Base-by-base conservation (phyloP, 805 yeast genomes). In the Lachancea sp. region DNA sequence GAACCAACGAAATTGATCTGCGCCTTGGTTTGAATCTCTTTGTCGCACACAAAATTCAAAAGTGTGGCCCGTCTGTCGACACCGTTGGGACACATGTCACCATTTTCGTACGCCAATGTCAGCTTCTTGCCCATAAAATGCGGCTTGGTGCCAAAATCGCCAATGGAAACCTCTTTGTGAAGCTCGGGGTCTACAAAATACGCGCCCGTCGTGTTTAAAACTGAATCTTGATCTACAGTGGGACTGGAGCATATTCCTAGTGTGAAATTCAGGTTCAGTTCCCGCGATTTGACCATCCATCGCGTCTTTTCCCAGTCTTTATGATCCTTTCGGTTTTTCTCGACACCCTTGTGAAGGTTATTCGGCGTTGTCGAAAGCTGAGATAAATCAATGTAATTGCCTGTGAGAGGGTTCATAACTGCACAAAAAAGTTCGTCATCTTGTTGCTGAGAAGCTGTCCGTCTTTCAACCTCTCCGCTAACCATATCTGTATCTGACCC, bases 21-120 rank as follows among this genome's bases (percentile, higher is more conserved):
- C 0, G 89, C 92, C 45, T 75, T 75, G 5, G 75, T 63, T 56
- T 74, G 60, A 54, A 83, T 75, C 37, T 83, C 90, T 45, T 84
- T 70, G 60, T 86, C 95, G 61, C 96, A 87, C 11, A 80, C 72
- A 48, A 87, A 83, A 17, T 84, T 72, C 34, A 87, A 56, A 3
- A 84, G 59, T 0, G 94, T 74, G 2, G 88, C 77, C 52, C 74
- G 80, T 36, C 77, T 67, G 26, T 68, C 71, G 36, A 69, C 61
- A 0, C 83, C 81, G 43, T 71, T 68, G 16, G 72, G 65, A 63
- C 88, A 77, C 52, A 60, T 67, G 31, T 79, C 75, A 2, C 96
- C 96, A 53, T 77, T 73, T 28, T 66, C 71, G 60, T 88, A 88
- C 30, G 79, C 80, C 46, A 87, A 58, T 1, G 81, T 73, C 44